Base-by-base conservation (phyloP, 768 basidiomycete genomes). In the Royoungia palumana region DNA sequence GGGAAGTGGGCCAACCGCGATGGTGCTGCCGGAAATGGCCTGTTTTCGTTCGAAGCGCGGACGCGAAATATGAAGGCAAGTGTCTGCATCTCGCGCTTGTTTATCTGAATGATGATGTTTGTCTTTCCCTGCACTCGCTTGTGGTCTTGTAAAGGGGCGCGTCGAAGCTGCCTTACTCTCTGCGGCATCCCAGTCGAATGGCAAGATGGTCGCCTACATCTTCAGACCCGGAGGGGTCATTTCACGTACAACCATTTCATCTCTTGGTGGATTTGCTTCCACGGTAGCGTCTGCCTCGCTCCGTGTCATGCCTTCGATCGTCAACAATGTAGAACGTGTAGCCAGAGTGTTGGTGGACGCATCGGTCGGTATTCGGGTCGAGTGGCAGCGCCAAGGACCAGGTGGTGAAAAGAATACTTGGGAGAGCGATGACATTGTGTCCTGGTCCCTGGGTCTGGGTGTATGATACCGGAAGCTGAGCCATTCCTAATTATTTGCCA, bases 371-470 rank as follows among this genome's bases (percentile, higher is more conserved):
- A 50, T 65, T 3, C 57, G 63, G 12, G 54, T 62, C 14, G 58
- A 60, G 48, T 65, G 60, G 63, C 60, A 62, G 12, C 51, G 49
- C 13, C 55, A 65, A 17, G 50, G 49, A 3, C 16, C 49, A 1
- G 32, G 46, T 7, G 50, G 45, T 32, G 38, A 34, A 7, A 65
- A 65, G 39, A 32, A 60, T 10, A 62, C 60, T 10, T 65, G 63
- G 60, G 63, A 64, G 28, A 65, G 55, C 12, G 60, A 65, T 7
- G 62, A 60, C 17, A 62, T 65, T 8, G 43, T 65, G 5, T 47
- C 63, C 4, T 60, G 55, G 62, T 55, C 62, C 7, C 32, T 55
- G 11, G 60, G 58, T 11, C 32, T 56, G 24, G 62, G 63, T 9
- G 60, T 50, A 30, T 62, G 27, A 47, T 28, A 21, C 32, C 5